Evolutionary conservation across 2,329 filamentous ascomycete genomes (phyloP).

Genomic region (Drechslerella dactyloides): DNA sequence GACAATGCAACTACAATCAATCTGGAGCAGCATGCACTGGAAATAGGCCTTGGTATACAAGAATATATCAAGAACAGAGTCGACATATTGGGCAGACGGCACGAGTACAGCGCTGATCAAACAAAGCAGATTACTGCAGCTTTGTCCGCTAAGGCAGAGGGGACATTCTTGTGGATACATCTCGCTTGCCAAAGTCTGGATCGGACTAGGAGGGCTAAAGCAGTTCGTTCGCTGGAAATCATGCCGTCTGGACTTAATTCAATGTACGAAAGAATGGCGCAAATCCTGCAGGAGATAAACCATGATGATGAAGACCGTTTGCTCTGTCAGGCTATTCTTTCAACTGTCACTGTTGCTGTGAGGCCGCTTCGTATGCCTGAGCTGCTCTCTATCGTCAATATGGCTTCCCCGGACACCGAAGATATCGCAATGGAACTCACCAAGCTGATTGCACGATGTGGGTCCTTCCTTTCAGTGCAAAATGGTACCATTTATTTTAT

Average conservation of each 20-base stretch:
- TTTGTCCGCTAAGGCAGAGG: not conserved
- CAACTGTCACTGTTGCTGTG: too few relatives aligned
- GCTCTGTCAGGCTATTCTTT: too few relatives aligned
- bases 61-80: not conserved
- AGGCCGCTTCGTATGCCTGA: too few relatives aligned
- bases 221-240: not conserved
- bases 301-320: too few relatives aligned
- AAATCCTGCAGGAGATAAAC: too few relatives aligned
- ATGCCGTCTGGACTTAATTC: too few relatives aligned
- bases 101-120: not conserved
- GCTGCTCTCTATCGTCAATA: too few relatives aligned
- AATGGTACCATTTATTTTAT: not conserved
- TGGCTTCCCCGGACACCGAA: too few relatives aligned
- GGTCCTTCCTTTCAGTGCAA: not conserved
- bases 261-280: too few relatives aligned
- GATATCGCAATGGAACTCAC: too few relatives aligned
- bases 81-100: not conserved
- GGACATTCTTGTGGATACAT: conserved; percentile 3
- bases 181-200: conserved; percentile 1
- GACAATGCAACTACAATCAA: not conserved
- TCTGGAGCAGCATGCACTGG: not conserved
- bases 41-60: not conserved
- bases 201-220: not conserved
- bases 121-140: not conserved
- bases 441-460: too few relatives aligned